phyloP scores from a whole-genome alignment of 1,284 basidiomycete species.

The Veloporphyrellus conicus region DNA sequence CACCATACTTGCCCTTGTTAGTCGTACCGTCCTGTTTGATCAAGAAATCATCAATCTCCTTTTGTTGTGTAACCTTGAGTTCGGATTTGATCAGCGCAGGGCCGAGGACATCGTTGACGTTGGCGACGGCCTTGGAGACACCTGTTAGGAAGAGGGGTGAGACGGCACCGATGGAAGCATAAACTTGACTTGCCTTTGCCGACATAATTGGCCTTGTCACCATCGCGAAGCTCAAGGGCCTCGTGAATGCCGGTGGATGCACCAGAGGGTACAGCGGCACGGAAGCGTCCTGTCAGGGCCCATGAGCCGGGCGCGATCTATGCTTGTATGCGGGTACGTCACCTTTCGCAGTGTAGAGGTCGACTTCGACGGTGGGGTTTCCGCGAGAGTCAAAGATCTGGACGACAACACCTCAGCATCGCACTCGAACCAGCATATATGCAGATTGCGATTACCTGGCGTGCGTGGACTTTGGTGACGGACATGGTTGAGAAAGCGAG shows the following conservation, averaged over 20 bases:
- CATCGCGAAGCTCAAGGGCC: conserved; percentile 97
- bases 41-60: conserved; percentile 96
- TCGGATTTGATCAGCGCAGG: conserved; percentile 86
- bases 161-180: not conserved
- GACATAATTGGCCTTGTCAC: conserved; percentile 88
- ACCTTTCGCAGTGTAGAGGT: conserved; percentile 85
- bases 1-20: conserved; percentile 99
- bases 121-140: conserved; percentile 89
- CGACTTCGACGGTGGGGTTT: conserved; percentile 95
- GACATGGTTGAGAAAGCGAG: conserved; percentile 61
- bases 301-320: conserved; percentile 7
- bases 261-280: conserved; percentile 94
- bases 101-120: conserved; percentile 92
- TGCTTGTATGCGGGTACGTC: conserved; percentile 19
- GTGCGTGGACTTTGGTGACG: conserved; percentile 81
- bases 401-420: conserved; percentile 9
- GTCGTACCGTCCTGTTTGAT: conserved; percentile 97
- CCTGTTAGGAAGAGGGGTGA: conserved; percentile 44
- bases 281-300: conserved; percentile 73
- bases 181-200: conserved; percentile 74
- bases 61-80: conserved; percentile 87
- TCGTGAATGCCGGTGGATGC: conserved; percentile 98
- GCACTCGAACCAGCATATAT: conserved; percentile 8
- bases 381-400: conserved; percentile 97
- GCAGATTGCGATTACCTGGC: conserved; percentile 58